Evolutionary conservation across 1,139 yeast genomes (phyloP).

Genomic region (Chernovozyma aurita): DNA sequence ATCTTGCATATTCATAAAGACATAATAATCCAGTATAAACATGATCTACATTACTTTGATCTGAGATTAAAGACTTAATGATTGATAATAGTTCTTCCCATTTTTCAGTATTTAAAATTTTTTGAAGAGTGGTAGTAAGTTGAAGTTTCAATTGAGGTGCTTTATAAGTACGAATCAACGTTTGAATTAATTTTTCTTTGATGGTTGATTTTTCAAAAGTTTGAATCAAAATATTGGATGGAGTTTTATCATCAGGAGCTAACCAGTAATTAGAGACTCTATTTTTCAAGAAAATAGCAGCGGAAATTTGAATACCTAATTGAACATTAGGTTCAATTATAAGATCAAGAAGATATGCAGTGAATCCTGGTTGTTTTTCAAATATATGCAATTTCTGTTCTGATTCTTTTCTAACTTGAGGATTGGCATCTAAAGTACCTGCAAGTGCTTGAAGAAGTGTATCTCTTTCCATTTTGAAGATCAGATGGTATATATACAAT

Average conservation of each 20-base stretch:
- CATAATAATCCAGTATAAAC: slow-evolving; percentile 56
- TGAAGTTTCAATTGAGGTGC: slow-evolving; percentile 35
- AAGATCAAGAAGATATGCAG: slow-evolving; percentile 51
- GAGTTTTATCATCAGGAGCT: slow-evolving; percentile 33
- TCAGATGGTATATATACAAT: too few species aligned
- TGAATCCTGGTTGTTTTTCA: slow-evolving; percentile 52
- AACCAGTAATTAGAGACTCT: slow-evolving; percentile 58
- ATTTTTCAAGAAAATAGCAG: slow-evolving; percentile 67
- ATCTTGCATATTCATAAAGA: slow-evolving; percentile 51
- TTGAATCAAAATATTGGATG: slow-evolving; percentile 27
- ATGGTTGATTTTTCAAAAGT: slow-evolving; percentile 48
- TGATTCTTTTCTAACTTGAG: slow-evolving; percentile 35
- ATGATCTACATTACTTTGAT: slow-evolving; percentile 45
- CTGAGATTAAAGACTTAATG: slow-evolving; percentile 38
- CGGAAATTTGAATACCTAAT: slow-evolving; percentile 50
- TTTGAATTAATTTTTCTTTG: slow-evolving; percentile 48
- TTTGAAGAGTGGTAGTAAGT: slow-evolving; percentile 39
- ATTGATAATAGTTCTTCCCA: slow-evolving; percentile 41
- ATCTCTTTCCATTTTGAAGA: slow-evolving; percentile 38
- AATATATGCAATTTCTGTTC: slow-evolving; percentile 37
- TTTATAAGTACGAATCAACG: slow-evolving; percentile 34
- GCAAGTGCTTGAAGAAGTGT: slow-evolving; percentile 37
- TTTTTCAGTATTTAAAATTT: slow-evolving; percentile 38
- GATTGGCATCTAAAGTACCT: slow-evolving; percentile 42
- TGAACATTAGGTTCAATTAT: slow-evolving; percentile 44